Percentiles rank a stretch among this genome's conserved stretches.
These are phyloP conservation scores for Gossypium thurberi DNA, from an alignment of 345 rosid species.

Conservation along the genomic window DNA sequence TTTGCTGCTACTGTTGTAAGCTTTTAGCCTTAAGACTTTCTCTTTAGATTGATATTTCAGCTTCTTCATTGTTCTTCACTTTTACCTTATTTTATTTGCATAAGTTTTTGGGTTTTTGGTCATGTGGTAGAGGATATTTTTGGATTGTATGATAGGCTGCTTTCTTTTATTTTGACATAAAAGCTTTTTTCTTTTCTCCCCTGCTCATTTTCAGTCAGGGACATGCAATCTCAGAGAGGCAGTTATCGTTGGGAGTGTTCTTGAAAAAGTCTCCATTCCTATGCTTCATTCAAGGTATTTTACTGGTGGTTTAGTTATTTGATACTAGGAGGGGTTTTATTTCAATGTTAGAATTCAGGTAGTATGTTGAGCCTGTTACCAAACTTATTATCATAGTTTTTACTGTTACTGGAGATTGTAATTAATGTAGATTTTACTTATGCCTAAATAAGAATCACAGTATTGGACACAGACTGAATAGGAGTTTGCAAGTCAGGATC, in stretches of 20 bases:
- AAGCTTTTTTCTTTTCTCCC: background rate
- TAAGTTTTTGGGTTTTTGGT: background rate
- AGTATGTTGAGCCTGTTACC: background rate
- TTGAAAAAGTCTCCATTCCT: conserved; percentile 80
- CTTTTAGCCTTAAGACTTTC: background rate
- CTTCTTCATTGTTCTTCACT: background rate
- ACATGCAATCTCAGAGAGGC: conserved; percentile 94
- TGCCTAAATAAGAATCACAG: background rate
- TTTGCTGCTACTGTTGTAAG: background rate
- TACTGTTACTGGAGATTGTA: background rate
- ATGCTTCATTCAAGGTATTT: conserved; percentile 84
- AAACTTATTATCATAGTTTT: background rate
- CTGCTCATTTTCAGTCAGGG: conserved; percentile 60
- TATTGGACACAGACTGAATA: background rate
- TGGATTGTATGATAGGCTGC: background rate
- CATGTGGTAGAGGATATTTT: background rate
- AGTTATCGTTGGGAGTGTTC: conserved; percentile 78
- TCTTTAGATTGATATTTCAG: background rate
- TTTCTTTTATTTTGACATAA: background rate
- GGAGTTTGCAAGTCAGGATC: background rate
- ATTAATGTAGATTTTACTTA: background rate
- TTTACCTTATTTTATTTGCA: background rate
- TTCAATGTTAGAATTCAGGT: background rate
- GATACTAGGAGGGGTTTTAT: background rate
- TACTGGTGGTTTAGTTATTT: background rate